A percentile compares a stretch with the other conserved stretches of the same genome.
phyloP scores from a whole-genome alignment of 176 grass and related monocot species.

The Zoysia pacifica region DNA sequence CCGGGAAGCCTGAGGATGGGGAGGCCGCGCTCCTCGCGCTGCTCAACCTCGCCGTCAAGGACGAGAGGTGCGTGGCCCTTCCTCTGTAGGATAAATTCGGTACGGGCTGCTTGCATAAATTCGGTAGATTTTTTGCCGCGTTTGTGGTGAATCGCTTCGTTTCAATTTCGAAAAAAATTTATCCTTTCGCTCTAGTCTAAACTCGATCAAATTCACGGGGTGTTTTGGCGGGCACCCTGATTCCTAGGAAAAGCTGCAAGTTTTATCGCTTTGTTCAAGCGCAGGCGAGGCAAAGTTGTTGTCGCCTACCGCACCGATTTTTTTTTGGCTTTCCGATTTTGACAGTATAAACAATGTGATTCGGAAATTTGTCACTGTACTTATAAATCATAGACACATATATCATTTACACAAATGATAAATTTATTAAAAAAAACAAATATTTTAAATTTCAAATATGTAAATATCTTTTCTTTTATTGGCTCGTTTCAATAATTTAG shows the following conservation, averaged over 20 bases:
- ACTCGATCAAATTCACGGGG: neutral
- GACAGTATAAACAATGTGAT: no score
- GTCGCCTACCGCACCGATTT: neutral
- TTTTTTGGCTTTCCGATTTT: neutral
- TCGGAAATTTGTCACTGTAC: no score
- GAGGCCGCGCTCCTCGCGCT: slow-evolving; percentile 81
- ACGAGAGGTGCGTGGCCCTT: slow-evolving; percentile 57
- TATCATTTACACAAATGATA: no score
- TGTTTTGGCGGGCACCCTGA: neutral
- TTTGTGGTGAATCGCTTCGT: neutral
- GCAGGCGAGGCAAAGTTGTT: neutral
- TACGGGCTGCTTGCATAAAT: neutral
- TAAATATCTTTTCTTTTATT: neutral
- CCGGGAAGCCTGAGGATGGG: slow-evolving; percentile 19
- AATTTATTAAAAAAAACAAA: no score
- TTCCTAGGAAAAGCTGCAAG: neutral
- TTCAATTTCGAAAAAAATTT: neutral
- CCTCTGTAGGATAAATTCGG: neutral
- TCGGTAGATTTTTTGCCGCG: slow-evolving; percentile 19
- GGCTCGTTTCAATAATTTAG: neutral
- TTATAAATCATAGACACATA: no score
- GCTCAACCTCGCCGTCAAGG: slow-evolving; percentile 87
- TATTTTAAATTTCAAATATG: no score
- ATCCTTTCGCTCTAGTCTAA: neutral
- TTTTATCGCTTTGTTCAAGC: neutral